phyloP scores from a whole-genome alignment of 1,284 basidiomycete genomes.

The Cutaneotrichosporon cavernicola region DNA sequence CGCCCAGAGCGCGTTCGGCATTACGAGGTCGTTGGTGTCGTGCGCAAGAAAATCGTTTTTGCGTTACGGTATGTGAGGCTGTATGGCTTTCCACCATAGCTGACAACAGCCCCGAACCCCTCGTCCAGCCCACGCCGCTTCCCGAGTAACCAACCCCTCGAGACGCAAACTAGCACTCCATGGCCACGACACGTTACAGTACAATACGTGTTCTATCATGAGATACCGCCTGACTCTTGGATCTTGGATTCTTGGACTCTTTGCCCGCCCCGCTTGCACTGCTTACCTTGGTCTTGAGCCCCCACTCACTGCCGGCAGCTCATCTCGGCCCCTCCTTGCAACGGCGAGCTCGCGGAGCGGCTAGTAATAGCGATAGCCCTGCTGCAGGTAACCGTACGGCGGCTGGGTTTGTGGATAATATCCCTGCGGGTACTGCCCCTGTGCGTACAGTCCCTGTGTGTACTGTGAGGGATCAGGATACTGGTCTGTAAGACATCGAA shows the following conservation, averaged over 20 bases:
- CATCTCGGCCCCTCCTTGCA: too few species aligned
- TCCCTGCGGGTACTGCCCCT: not conserved
- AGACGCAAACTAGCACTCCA: not conserved
- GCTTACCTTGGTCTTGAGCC: too few species aligned
- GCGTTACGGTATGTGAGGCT: slow-evolving; percentile 38
- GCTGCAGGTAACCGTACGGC: not conserved
- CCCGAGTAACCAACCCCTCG: slow-evolving; percentile 29
- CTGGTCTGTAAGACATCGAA: slow-evolving; percentile 9
- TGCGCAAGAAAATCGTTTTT: slow-evolving; percentile 52
- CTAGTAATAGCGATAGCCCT: slow-evolving; percentile 2
- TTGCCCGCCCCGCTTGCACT: too few species aligned
- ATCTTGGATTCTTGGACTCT: not conserved
- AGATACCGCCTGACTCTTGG: too few species aligned
- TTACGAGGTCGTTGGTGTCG: slow-evolving; percentile 51
- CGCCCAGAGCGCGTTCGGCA: slow-evolving; percentile 39
- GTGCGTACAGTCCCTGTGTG: not conserved
- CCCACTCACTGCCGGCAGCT: too few species aligned
- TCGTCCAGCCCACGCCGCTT: slow-evolving; percentile 49
- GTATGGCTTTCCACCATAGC: not conserved
- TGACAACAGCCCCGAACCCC: slow-evolving; percentile 47
- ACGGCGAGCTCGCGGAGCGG: not conserved
- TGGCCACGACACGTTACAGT: not conserved
- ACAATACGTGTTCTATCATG: not conserved
- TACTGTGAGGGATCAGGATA: not conserved
- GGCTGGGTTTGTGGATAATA: too few species aligned